Base-by-base conservation (phyloP, 2,329 filamentous ascomycete genomes). In the Penicillium sp. region DNA sequence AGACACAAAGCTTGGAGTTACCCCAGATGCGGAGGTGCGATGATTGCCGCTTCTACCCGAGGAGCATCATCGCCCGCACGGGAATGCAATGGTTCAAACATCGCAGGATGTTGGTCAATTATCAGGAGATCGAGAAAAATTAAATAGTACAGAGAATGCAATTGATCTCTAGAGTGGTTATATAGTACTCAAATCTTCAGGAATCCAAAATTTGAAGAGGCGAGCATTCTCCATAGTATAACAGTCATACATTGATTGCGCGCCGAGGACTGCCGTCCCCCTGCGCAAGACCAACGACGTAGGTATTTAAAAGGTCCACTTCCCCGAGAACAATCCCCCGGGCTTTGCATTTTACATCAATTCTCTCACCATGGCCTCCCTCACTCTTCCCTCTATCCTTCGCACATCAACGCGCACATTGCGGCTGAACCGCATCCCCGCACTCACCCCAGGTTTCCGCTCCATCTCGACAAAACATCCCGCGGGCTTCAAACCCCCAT, bases 401-500 rank as follows among this genome's bases (percentile, higher is more conserved):
- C 67, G 70, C 56, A 63, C 63, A 34, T 67, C 70, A 43, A 59
- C 67, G 27, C 66, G 72, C 58, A 61, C 68, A 8, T 49, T 71
- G 23, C 57, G 62, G 47, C 61, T 63, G 46, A 65, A 60, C 45
- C 66, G 65, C 56, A 57, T 70, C 61, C 65, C 59, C 68, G 65
- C 53, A 62, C 48, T 64, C 61, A 67, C 63, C 61, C 67, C 61
- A 26, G 51, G 44, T 56, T 63, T 64, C 53, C 68, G 72, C 23
- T 63, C 69, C 8, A 82, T 85, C 54, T 91, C 90, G 14, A 84
- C 81, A 19, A 90, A 89, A 70, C 86, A 89, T 67, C 85, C 86
- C 3, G 78, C 78, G 51, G 81, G 81, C 61, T 89, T 89, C 69
- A 75, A 75, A 3, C 80, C 85, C 10, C 91, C 91, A 0, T 81